Evolutionary conservation across 768 basidiomycete genomes (phyloP).

Genomic region (Tricholoma hemisulphureum): DNA sequence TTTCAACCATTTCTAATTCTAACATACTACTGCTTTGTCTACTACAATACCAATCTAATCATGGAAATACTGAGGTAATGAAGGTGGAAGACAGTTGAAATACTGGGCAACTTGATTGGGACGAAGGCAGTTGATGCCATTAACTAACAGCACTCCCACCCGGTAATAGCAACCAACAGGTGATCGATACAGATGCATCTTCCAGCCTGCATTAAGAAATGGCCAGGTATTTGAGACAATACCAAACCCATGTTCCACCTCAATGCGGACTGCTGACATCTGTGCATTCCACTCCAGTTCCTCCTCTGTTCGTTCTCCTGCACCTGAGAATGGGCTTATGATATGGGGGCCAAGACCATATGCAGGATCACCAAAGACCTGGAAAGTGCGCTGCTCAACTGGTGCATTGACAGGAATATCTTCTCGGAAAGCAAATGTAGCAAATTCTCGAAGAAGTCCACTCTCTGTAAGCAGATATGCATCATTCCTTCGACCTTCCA

Average conservation of each 20-base stretch:
- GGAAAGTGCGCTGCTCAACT: neutral
- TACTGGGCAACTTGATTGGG: slow-evolving; percentile 4
- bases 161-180: slow-evolving; percentile 26
- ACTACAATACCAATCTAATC: neutral
- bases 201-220: slow-evolving; percentile 22
- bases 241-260: slow-evolving; percentile 29
- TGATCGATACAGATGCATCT: slow-evolving; percentile 12
- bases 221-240: slow-evolving; percentile 18
- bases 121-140: slow-evolving; percentile 20
- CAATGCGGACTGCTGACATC: slow-evolving; percentile 22
- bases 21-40: neutral
- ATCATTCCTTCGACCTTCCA: neutral
- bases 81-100: slow-evolving; percentile 21
- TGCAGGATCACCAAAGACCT: neutral
- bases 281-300: slow-evolving; percentile 20
- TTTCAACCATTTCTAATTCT: neutral
- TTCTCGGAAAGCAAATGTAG: neutral
- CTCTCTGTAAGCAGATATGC: no score
- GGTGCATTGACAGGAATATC: neutral
- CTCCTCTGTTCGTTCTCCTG: slow-evolving; percentile 14
- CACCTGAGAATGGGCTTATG: slow-evolving; percentile 16
- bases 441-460: no score
- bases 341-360: slow-evolving; percentile 12
- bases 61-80: slow-evolving; percentile 14
- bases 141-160: slow-evolving; percentile 21